These are phyloP conservation scores for Ploettnerulaceae sp. DNA, from an alignment of 2,329 filamentous ascomycete species.

Conservation along the genomic window DNA sequence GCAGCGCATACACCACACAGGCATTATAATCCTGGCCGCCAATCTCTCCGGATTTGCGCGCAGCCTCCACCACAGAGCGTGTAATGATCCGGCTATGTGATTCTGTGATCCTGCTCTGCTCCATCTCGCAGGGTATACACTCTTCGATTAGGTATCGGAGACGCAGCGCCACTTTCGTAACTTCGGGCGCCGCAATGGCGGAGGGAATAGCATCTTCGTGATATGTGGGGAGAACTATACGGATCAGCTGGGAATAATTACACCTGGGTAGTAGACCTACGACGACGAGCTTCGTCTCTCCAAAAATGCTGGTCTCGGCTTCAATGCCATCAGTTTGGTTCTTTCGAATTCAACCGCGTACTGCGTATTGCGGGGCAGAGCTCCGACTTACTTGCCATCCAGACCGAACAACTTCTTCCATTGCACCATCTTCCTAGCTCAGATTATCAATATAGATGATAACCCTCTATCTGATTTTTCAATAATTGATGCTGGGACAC, in stretches of 20 bases:
- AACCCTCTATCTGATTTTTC: background rate
- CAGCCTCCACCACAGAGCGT: conserved; percentile 69
- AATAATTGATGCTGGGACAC: background rate
- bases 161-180: conserved; percentile 84
- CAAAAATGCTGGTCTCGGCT: conserved; percentile 25
- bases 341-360: no score
- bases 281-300: conserved; percentile 30
- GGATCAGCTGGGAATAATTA: background rate
- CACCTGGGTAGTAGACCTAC: conserved; percentile 14
- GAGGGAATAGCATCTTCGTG: conserved; percentile 55
- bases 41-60: conserved; percentile 79
- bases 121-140: conserved; percentile 84
- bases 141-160: conserved; percentile 88
- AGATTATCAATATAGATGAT: background rate
- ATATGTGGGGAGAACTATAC: conserved; percentile 60
- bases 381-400: conserved; percentile 26
- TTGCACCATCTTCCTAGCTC: conserved; percentile 24
- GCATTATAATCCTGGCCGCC: conserved; percentile 68
- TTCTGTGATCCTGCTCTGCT: conserved; percentile 66
- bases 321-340: conserved; percentile 11
- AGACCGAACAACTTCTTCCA: conserved; percentile 32
- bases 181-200: conserved; percentile 69
- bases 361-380: conserved; percentile 11
- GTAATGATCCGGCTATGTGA: conserved; percentile 87
- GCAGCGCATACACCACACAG: conserved; percentile 56